Evolutionary conservation across 2,329 filamentous ascomycete genomes (phyloP).

Genomic region (Talaromyces verruculosus): DNA sequence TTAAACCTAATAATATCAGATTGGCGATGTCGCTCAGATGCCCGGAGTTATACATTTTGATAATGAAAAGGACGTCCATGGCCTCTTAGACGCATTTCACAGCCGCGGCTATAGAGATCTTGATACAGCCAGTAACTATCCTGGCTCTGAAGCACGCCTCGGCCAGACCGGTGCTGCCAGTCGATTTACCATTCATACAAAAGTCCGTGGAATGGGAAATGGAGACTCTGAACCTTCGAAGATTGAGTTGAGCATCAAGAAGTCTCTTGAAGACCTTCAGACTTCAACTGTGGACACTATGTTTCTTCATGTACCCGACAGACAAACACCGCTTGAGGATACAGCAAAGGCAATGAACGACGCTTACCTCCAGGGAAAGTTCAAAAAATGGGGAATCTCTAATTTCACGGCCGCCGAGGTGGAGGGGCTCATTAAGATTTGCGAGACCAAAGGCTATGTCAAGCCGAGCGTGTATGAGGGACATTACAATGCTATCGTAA

Average conservation of each 20-base stretch:
- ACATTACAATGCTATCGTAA: slow-evolving; percentile 12
- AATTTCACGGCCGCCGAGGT: slow-evolving; percentile 7
- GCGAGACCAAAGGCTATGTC: not conserved
- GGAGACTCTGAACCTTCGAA: not conserved
- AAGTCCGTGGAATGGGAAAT: not conserved
- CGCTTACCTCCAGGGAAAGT: slow-evolving; percentile 6
- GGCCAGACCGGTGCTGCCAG: not conserved
- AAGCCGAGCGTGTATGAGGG: slow-evolving; percentile 14
- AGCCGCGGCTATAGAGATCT: not conserved
- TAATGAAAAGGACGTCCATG: not conserved
- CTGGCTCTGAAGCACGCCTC: not conserved
- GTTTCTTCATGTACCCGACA: slow-evolving; percentile 8
- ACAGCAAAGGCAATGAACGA: slow-evolving; percentile 5
- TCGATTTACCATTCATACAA: slow-evolving; percentile 5
- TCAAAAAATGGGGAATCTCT: slow-evolving; percentile 5
- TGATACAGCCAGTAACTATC: slow-evolving; percentile 10
- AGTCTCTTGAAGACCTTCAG: slow-evolving; percentile 3
- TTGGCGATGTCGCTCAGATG: not conserved
- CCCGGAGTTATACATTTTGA: slow-evolving; percentile 5
- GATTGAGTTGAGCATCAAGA: not conserved
- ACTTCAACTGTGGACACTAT: slow-evolving; percentile 1
- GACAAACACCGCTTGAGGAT: not conserved
- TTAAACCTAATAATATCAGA: not conserved
- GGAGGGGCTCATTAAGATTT: not conserved
- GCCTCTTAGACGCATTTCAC: not conserved